Percentiles rank a stretch among this genome's conserved stretches.
phyloP scores from a whole-genome alignment of 2,329 filamentous ascomycete species.

The Keithomyces neogunnii region DNA sequence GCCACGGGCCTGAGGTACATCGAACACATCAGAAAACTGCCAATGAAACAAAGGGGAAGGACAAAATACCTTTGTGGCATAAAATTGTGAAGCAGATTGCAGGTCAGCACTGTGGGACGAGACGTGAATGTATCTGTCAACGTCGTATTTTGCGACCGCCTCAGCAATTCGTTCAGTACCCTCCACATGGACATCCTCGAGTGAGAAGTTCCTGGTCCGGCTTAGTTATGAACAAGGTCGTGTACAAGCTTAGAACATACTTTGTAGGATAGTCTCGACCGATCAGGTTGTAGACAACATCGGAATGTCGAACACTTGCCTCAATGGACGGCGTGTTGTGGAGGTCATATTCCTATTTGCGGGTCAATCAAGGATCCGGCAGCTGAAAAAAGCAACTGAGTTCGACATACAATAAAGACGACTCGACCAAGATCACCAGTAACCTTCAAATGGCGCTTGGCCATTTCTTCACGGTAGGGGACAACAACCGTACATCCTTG shows the following conservation, averaged over 20 bases:
- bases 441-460: constrained; percentile 92
- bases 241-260: constrained; percentile 36
- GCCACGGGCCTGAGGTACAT: constrained; percentile 51
- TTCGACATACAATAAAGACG: constrained; percentile 64
- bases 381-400: not conserved
- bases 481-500: constrained; percentile 91
- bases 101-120: constrained; percentile 86
- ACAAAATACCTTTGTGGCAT: constrained; percentile 65
- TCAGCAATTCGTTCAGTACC: constrained; percentile 87
- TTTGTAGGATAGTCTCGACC: constrained; percentile 95
- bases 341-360: constrained; percentile 75
- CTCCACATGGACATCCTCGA: constrained; percentile 89
- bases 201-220: constrained; percentile 74
- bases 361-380: constrained; percentile 9
- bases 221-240: constrained; percentile 11
- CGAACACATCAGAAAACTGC: not conserved
- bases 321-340: constrained; percentile 93
- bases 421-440: constrained; percentile 89
- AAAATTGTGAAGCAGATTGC: constrained; percentile 80
- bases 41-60: not conserved
- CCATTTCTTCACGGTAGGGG: constrained; percentile 94
- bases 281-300: constrained; percentile 94
- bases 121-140: constrained; percentile 93
- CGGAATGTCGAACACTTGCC: constrained; percentile 91
- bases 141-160: constrained; percentile 93